These are phyloP conservation scores for Solanum arcanum DNA, from an alignment of 257 asterid species.

Conservation along the genomic window DNA sequence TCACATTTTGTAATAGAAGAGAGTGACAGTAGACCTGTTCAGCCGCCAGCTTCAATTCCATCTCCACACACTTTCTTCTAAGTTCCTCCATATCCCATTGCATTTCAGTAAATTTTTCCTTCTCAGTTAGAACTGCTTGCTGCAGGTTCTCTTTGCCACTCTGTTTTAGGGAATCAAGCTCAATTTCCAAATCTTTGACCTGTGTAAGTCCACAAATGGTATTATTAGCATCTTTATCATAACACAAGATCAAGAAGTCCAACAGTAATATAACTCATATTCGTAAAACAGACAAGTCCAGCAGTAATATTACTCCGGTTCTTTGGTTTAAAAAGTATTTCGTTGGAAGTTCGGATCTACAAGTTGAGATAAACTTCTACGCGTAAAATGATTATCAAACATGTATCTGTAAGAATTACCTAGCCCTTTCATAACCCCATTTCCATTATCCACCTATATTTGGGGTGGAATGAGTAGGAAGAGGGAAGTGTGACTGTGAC, in stretches of 20 bases:
- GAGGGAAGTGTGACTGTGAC: background rate
- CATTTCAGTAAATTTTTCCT: constrained; percentile 43
- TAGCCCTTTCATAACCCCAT: background rate
- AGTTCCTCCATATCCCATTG: constrained; percentile 73
- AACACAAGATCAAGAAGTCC: background rate
- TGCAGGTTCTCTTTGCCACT: constrained; percentile 46
- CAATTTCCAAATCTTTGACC: constrained; percentile 59
- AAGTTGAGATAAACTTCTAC: background rate
- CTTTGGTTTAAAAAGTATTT: background rate
- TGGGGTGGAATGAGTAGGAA: background rate
- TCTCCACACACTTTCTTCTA: constrained; percentile 36
- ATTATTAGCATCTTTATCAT: background rate
- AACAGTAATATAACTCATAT: background rate
- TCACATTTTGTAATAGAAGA: background rate
- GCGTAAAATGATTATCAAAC: background rate
- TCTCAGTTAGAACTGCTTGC: constrained; percentile 37
- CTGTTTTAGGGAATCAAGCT: constrained; percentile 33
- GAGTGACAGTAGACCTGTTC: constrained; percentile 36
- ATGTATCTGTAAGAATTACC: background rate
- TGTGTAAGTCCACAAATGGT: constrained; percentile 9
- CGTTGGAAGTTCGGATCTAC: background rate
- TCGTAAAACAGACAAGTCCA: background rate
- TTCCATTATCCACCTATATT: background rate
- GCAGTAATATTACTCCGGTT: background rate
- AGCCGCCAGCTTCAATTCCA: constrained; percentile 36